Percentiles rank a stretch among this genome's conserved stretches.
phyloP scores from a whole-genome alignment of 495 filamentous ascomycete genomes.

The Monascus purpureus region DNA sequence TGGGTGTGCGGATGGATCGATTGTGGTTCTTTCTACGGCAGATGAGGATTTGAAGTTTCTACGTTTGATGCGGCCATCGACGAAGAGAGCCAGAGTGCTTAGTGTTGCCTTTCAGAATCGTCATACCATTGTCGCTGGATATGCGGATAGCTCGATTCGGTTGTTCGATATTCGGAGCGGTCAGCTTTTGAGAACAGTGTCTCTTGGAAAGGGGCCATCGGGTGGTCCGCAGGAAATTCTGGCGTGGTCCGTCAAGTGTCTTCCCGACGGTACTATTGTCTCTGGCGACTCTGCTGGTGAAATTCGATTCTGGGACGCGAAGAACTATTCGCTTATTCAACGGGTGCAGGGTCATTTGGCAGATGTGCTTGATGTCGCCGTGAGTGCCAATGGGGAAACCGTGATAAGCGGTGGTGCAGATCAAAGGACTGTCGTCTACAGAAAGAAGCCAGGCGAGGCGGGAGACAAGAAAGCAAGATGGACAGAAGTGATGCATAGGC shows the following conservation, averaged over 20 bases:
- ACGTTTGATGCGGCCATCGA: conserved; percentile 53
- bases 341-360: conserved; percentile 72
- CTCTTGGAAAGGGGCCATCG: conserved; percentile 58
- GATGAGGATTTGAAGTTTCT: conserved; percentile 65
- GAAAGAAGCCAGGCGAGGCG: conserved; percentile 37
- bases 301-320: conserved; percentile 84
- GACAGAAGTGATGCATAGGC: conserved; percentile 68
- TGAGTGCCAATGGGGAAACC: conserved; percentile 64
- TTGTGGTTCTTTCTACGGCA: conserved; percentile 73
- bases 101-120: conserved; percentile 81
- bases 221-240: conserved; percentile 73
- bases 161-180: conserved; percentile 78
- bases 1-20: conserved; percentile 82
- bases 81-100: conserved; percentile 72
- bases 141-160: conserved; percentile 81
- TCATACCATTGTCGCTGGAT: conserved; percentile 72
- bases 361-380: conserved; percentile 76
- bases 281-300: conserved; percentile 91
- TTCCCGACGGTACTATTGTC: conserved; percentile 78
- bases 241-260: conserved; percentile 83
- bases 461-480: conserved; percentile 50
- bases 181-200: conserved; percentile 61
- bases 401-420: conserved; percentile 92
- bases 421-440: conserved; percentile 68
- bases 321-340: conserved; percentile 74